These are phyloP conservation scores for Posidonia australis DNA, from an alignment of 106 monocot genomes.

Conservation along the genomic window DNA sequence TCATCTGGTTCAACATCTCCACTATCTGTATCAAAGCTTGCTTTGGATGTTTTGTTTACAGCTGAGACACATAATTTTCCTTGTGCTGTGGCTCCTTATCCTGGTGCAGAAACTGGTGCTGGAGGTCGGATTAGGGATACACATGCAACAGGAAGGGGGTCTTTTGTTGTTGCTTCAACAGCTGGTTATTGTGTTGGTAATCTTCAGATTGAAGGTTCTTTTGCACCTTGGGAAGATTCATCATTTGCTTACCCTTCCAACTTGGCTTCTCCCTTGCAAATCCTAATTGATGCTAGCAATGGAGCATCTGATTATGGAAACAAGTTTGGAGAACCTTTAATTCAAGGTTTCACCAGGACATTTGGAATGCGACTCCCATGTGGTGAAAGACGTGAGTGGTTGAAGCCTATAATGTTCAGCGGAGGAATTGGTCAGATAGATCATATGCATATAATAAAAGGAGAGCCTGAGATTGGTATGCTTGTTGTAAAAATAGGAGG, in stretches of 20 bases:
- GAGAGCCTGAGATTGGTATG: slow-evolving; percentile 83
- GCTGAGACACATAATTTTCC: slow-evolving; percentile 98
- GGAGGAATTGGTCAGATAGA: slow-evolving; percentile 86
- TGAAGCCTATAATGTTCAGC: slow-evolving; percentile 98
- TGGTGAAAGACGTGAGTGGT: slow-evolving; percentile 90
- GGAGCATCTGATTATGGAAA: slow-evolving; percentile 98
- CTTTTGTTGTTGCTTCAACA: slow-evolving; percentile 90
- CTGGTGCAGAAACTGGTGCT: slow-evolving; percentile 93
- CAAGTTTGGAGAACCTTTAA: slow-evolving; percentile 94
- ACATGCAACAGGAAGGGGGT: slow-evolving; percentile 91
- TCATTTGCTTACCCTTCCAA: slow-evolving; percentile 71
- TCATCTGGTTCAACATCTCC: slow-evolving; percentile 44
- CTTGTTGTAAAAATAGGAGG: slow-evolving; percentile 98
- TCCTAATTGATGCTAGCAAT: slow-evolving; percentile 77
- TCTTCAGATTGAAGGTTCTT: slow-evolving; percentile 64
- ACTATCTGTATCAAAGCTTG: slow-evolving; percentile 9
- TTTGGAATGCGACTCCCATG: slow-evolving; percentile 72
- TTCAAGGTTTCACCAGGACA: slow-evolving; percentile 80
- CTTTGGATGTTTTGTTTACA: slow-evolving; percentile 79
- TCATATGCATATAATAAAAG: slow-evolving; percentile 67
- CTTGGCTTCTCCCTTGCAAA: slow-evolving; percentile 74
- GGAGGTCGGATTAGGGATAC: slow-evolving; percentile 95
- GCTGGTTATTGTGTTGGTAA: slow-evolving; percentile 98
- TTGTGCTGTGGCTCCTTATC: slow-evolving; percentile 96
- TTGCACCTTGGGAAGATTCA: slow-evolving; percentile 83